A percentile compares a stretch with the other conserved stretches of the same genome.
These are phyloP conservation scores for Chalciporus pseudorubinellus DNA, from an alignment of 768 basidiomycete species.

Conservation along the genomic window DNA sequence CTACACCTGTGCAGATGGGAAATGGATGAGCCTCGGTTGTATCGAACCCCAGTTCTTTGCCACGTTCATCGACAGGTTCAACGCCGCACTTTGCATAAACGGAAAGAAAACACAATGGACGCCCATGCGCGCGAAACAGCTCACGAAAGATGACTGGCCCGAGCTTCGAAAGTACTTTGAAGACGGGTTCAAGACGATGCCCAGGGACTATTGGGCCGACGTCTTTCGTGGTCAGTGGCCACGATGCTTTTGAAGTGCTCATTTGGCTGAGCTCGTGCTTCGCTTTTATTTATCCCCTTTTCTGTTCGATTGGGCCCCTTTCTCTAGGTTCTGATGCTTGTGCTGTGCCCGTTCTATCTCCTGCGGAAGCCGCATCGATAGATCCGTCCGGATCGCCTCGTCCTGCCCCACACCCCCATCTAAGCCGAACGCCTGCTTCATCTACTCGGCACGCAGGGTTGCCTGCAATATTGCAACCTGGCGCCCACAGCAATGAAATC, in stretches of 20 bases:
- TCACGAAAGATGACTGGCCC: conserved; percentile 53
- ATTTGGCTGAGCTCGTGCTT: background rate
- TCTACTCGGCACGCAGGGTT: conserved; percentile 2
- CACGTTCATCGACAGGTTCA: conserved; percentile 56
- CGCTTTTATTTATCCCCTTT: too few relatives aligned
- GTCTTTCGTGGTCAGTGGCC: conserved; percentile 56
- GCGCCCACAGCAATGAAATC: conserved; percentile 53
- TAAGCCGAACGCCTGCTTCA: conserved; percentile 35
- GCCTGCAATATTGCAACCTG: conserved; percentile 36
- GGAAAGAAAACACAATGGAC: conserved; percentile 50
- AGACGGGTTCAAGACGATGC: conserved; percentile 57
- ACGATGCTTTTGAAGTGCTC: background rate
- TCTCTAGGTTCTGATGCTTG: conserved; percentile 67
- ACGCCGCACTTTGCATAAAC: conserved; percentile 44
- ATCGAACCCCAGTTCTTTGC: conserved; percentile 72
- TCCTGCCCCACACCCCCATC: conserved; percentile 53
- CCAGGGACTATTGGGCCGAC: conserved; percentile 66
- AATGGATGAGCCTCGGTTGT: conserved; percentile 76
- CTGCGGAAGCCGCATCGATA: conserved; percentile 54
- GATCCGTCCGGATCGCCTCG: conserved; percentile 36
- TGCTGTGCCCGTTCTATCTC: conserved; percentile 63
- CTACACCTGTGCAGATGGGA: conserved; percentile 69
- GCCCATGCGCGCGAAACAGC: conserved; percentile 47
- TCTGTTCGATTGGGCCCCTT: background rate
- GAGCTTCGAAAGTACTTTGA: conserved; percentile 54